Conservation (phyloP, 768 basidiomycete genomes). For the Pseudohyphozyma bogoriensis region DNA sequence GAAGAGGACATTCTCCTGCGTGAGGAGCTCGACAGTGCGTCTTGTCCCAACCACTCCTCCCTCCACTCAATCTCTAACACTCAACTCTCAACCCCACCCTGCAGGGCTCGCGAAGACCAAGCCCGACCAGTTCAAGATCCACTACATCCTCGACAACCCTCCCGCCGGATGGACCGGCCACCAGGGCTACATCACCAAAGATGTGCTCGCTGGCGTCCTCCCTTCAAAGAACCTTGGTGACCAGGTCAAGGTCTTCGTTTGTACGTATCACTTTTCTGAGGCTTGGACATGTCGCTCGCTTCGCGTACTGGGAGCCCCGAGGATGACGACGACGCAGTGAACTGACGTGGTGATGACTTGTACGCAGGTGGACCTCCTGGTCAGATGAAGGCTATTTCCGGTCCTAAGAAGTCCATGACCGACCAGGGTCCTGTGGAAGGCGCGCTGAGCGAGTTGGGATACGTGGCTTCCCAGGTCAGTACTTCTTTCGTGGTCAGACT, state of each 20-base stretch:
- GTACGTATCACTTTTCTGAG: slow-evolving; percentile 41
- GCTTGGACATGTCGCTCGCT: neutral
- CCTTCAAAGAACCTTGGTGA: slow-evolving; percentile 53
- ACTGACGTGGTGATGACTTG: neutral
- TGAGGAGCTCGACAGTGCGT: slow-evolving; percentile 53
- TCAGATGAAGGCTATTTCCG: slow-evolving; percentile 78
- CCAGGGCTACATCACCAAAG: slow-evolving; percentile 61
- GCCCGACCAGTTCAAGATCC: slow-evolving; percentile 54
- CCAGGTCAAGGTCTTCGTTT: slow-evolving; percentile 81
- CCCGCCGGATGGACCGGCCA: slow-evolving; percentile 55
- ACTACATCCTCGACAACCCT: slow-evolving; percentile 78
- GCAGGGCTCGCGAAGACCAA: slow-evolving; percentile 39
- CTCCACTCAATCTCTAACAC: neutral
- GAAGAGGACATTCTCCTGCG: slow-evolving; percentile 83
- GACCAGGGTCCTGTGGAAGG: slow-evolving; percentile 31
- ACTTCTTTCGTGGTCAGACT: neutral
- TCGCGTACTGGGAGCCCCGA: neutral
- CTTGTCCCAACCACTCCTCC: slow-evolving; percentile 16
- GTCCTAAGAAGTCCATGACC: slow-evolving; percentile 56
- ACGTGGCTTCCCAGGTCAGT: slow-evolving; percentile 67
- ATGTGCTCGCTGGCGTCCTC: slow-evolving; percentile 42
- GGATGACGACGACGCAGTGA: too few relatives aligned
- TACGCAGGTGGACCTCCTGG: slow-evolving; percentile 55
- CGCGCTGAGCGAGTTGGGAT: slow-evolving; percentile 71
- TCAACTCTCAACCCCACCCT: too few relatives aligned